Percentiles rank a stretch among this genome's conserved stretches.
Conservation (phyloP, 1,284 basidiomycete genomes). For the Austroboletus novae-zelandiae region DNA sequence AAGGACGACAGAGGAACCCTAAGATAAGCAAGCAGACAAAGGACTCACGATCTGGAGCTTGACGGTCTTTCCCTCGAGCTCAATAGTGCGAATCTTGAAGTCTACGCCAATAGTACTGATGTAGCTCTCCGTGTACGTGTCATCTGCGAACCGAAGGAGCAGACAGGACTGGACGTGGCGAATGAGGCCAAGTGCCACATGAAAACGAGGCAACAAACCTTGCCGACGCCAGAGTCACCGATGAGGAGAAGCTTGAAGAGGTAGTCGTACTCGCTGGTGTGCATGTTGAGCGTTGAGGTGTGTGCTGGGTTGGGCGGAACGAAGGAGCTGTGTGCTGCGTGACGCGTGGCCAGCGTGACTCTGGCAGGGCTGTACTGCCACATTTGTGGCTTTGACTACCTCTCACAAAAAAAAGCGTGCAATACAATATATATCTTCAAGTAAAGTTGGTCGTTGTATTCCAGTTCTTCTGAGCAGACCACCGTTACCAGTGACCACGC, state of each 20-base stretch:
- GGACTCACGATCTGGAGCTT: constrained; percentile 96
- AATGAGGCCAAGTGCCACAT: constrained; percentile 8
- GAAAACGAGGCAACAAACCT: constrained; percentile 64
- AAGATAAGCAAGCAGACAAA: constrained; percentile 6
- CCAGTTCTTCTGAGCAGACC: too few relatives aligned
- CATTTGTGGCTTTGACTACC: constrained; percentile 2
- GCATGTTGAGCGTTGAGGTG: constrained; percentile 51
- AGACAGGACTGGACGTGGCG: constrained; percentile 79
- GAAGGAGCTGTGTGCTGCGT: constrained; percentile 39
- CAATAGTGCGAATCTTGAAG: constrained; percentile 99
- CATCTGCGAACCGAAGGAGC: constrained; percentile 97
- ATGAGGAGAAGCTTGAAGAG: constrained; percentile 96
- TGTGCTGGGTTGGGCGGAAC: constrained; percentile 20
- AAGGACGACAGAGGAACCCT: background rate
- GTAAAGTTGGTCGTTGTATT: too few relatives aligned
- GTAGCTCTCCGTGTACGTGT: constrained; percentile 99
- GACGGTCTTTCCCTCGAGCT: constrained; percentile 99
- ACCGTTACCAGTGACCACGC: too few relatives aligned
- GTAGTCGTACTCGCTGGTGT: constrained; percentile 94
- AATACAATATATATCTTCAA: too few relatives aligned
- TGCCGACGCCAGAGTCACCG: constrained; percentile 95
- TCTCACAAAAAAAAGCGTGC: background rate
- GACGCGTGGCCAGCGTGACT: constrained; percentile 37
- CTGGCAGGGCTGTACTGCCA: constrained; percentile 25
- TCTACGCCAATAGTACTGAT: constrained; percentile 99